These are phyloP conservation scores for Candida sakaeoensis DNA, from an alignment of 805 yeast genomes.

Conservation along the genomic window DNA sequence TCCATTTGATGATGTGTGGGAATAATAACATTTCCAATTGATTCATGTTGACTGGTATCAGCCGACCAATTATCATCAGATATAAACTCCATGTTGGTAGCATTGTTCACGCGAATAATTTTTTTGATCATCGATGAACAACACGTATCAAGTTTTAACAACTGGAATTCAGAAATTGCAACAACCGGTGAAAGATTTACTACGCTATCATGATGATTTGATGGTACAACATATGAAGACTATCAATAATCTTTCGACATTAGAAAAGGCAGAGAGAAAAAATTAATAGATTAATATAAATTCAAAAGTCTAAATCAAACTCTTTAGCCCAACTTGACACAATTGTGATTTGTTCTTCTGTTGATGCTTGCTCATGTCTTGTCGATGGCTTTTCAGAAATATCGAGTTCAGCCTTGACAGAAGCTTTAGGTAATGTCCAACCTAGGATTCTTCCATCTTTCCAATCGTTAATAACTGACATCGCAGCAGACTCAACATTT, in stretches of 20 bases:
- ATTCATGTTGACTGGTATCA: background rate
- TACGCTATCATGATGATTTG: constrained; percentile 27
- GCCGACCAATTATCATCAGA: background rate
- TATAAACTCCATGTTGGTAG: background rate
- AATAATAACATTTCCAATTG: background rate
- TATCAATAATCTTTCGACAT: constrained; percentile 19
- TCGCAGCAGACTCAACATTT: constrained; percentile 80
- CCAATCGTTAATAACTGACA: constrained; percentile 87
- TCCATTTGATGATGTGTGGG: constrained; percentile 26
- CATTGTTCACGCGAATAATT: background rate
- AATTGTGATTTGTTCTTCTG: constrained; percentile 66
- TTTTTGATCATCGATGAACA: constrained; percentile 8
- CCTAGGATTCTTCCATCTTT: constrained; percentile 92
- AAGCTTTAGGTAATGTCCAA: constrained; percentile 73
- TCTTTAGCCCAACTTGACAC: constrained; percentile 93
- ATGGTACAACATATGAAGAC: constrained; percentile 23
- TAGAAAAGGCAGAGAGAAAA: constrained; percentile 2
- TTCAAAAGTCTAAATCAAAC: constrained; percentile 68
- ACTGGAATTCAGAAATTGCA: constrained; percentile 20
- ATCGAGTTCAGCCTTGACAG: constrained; percentile 32
- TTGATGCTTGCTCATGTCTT: constrained; percentile 44
- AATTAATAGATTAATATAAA: background rate
- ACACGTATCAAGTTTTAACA: constrained; percentile 24
- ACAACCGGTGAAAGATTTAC: constrained; percentile 22
- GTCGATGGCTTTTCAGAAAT: constrained; percentile 37